Conservation (phyloP, 2,329 filamentous ascomycete genomes). For the Clonostachys rosea region DNA sequence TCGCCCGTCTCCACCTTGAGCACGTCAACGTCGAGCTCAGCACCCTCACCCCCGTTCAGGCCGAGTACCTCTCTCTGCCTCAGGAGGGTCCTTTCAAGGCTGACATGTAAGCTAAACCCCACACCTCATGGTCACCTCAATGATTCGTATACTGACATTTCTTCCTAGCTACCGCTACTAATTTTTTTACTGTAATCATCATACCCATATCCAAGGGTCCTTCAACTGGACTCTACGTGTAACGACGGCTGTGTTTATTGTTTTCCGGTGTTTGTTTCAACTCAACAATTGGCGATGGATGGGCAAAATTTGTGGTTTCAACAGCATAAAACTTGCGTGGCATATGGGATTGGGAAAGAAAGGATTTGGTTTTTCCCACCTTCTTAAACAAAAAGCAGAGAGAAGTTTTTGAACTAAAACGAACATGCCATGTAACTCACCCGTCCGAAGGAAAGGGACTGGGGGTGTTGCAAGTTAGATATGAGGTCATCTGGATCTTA, state of each 20-base stretch:
- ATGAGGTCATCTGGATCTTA: no score
- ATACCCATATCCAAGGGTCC: conserved; percentile 22
- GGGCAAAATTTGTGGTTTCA: conserved; percentile 33
- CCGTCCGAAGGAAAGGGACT: no score
- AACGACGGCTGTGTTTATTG: conserved; percentile 16
- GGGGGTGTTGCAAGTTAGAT: no score
- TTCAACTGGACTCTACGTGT: conserved; percentile 32
- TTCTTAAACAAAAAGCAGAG: no score
- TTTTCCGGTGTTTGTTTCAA: conserved; percentile 11
- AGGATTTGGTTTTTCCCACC: not conserved
- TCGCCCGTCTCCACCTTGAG: conserved; percentile 85
- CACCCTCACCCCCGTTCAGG: conserved; percentile 78
- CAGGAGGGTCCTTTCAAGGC: conserved; percentile 92
- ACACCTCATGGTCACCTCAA: not conserved
- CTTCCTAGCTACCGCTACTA: conserved; percentile 38
- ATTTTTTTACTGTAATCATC: conserved; percentile 21
- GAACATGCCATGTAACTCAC: no score
- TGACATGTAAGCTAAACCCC: conserved; percentile 64
- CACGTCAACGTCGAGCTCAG: conserved; percentile 95
- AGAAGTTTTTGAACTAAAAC: no score
- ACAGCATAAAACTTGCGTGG: conserved; percentile 36
- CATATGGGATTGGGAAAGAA: conserved; percentile 10
- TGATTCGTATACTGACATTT: conserved; percentile 7
- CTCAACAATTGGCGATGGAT: conserved; percentile 16
- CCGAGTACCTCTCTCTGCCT: conserved; percentile 88